Evolutionary conservation across 192 early-diverging fungal species (phyloP).

Genomic region (Lobulomyces angularis): DNA sequence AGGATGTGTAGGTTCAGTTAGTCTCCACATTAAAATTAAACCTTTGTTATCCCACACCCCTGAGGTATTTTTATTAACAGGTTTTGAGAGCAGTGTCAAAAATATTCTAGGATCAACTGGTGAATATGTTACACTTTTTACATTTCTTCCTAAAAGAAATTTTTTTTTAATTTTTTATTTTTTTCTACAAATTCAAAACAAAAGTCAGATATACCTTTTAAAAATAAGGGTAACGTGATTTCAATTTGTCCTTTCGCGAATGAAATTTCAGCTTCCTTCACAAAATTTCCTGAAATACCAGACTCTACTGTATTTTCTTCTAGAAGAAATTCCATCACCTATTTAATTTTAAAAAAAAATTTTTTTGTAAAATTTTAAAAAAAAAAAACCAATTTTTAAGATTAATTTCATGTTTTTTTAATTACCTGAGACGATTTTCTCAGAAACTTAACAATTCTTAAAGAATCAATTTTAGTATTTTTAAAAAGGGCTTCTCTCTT

Average conservation of each 20-base stretch:
- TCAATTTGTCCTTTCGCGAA: constrained; percentile 21
- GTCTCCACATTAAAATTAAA: too few species aligned
- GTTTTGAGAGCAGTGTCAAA: too few species aligned
- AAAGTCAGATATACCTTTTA: too few species aligned
- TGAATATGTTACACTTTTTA: too few species aligned
- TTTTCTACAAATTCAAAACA: too few species aligned
- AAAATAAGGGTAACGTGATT: constrained; percentile 9
- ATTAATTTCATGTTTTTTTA: too few species aligned
- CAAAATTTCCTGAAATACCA: constrained; percentile 11
- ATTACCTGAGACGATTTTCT: constrained; percentile 19
- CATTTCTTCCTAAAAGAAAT: too few species aligned
- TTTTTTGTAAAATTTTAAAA: constrained; percentile 2
- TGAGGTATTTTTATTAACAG: too few species aligned
- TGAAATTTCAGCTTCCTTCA: constrained; percentile 2
- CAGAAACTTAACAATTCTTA: constrained; percentile 19
- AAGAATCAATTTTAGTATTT: constrained; percentile 15
- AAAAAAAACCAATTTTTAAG: constrained; percentile 1
- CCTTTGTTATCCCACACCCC: too few species aligned
- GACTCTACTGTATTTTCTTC: constrained; percentile 19
- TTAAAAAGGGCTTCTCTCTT: constrained; percentile 1
- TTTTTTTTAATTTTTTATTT: too few species aligned
- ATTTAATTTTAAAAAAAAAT: constrained; percentile 3
- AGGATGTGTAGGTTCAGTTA: too few species aligned
- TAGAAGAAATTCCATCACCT: constrained; percentile 29
- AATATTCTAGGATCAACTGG: too few species aligned